Evolutionary conservation across 1,139 yeast genomes (phyloP).

Genomic region (Blastobotrys malaysiensis): DNA sequence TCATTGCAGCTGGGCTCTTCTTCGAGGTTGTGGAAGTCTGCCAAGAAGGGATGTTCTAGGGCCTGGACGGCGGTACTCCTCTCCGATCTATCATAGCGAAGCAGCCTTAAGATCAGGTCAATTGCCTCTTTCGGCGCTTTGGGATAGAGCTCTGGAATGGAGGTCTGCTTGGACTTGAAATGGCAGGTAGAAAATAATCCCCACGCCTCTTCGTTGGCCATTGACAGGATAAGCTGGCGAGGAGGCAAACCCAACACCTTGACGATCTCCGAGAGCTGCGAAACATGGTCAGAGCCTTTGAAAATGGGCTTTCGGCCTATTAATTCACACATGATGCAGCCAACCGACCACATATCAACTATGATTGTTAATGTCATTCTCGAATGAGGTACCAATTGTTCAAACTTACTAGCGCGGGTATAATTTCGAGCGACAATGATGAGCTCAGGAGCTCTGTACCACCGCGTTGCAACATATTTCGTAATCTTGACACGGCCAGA

Average conservation of each 20-base stretch:
- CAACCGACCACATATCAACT: slow-evolving; percentile 94
- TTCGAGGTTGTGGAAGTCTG: slow-evolving; percentile 77
- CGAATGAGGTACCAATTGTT: background rate
- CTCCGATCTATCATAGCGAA: slow-evolving; percentile 70
- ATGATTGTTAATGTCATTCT: slow-evolving; percentile 30
- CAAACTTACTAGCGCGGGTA: slow-evolving; percentile 31
- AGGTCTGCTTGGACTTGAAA: slow-evolving; percentile 39
- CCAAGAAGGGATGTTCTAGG: slow-evolving; percentile 69
- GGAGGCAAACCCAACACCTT: slow-evolving; percentile 79
- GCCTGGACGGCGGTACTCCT: slow-evolving; percentile 82
- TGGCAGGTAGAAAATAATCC: slow-evolving; percentile 15
- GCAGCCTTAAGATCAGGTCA: slow-evolving; percentile 65
- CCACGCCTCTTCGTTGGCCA: slow-evolving; percentile 15
- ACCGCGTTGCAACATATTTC: slow-evolving; percentile 86
- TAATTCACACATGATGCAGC: slow-evolving; percentile 85
- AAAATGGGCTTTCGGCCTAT: slow-evolving; percentile 79
- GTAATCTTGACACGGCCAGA: slow-evolving; percentile 38
- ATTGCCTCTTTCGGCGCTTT: slow-evolving; percentile 68
- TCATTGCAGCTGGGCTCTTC: slow-evolving; percentile 75
- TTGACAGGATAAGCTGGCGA: slow-evolving; percentile 43
- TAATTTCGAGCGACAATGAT: slow-evolving; percentile 54
- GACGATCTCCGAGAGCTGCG: slow-evolving; percentile 74
- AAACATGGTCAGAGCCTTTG: slow-evolving; percentile 78
- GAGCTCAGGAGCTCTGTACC: slow-evolving; percentile 94
- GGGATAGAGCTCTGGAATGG: slow-evolving; percentile 59